phyloP scores from a whole-genome alignment of 257 asterid genomes.

The Solanum dulcamara region DNA sequence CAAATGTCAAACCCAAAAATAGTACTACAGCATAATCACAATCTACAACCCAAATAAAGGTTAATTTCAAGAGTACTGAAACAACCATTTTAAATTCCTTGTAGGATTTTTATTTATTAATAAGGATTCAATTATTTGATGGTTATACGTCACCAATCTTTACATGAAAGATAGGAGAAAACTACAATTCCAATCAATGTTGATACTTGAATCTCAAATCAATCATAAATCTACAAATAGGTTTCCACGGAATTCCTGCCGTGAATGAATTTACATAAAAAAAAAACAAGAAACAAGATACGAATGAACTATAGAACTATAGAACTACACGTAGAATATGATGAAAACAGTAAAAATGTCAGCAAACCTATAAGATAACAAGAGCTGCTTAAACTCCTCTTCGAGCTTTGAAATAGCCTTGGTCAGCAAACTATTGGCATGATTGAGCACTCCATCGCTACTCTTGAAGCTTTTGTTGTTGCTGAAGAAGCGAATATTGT shows the following conservation, averaged over 20 bases:
- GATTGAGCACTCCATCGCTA: conserved; percentile 92
- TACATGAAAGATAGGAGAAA: neutral
- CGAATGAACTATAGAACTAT: neutral
- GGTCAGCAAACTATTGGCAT: conserved; percentile 69
- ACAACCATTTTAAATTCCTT: neutral
- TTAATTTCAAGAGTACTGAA: neutral
- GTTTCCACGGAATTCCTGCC: neutral
- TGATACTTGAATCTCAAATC: neutral
- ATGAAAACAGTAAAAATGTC: neutral
- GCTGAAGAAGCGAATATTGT: conserved; percentile 73
- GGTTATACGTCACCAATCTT: neutral
- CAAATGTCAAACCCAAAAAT: neutral
- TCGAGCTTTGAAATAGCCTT: conserved; percentile 95
- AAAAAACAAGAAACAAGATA: neutral
- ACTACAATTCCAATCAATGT: neutral
- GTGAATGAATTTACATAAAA: neutral
- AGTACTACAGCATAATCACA: neutral
- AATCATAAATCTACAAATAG: neutral
- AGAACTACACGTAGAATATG: neutral
- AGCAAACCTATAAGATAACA: conserved; percentile 69
- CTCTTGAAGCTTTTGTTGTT: conserved; percentile 92
- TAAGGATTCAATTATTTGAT: neutral
- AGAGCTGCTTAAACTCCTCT: conserved; percentile 85
- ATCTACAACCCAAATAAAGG: neutral
- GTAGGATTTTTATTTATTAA: neutral